Evolutionary conservation across 1,284 basidiomycete genomes (phyloP).

Genomic region (Sanghuangporus sanghuang): DNA sequence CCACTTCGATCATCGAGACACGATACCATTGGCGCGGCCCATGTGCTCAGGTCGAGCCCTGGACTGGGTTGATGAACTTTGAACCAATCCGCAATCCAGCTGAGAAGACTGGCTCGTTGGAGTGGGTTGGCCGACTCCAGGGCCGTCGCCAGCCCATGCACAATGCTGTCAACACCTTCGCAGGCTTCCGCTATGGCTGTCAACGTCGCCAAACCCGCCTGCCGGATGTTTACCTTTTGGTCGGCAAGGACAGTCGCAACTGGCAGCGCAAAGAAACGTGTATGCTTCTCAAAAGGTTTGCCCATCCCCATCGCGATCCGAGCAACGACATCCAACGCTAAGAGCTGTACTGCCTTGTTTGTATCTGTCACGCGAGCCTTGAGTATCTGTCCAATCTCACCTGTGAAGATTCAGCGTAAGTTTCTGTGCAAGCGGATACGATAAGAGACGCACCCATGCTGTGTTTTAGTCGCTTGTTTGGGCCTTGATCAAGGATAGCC

Average conservation of each 20-base stretch:
- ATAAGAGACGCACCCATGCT: conserved; percentile 61
- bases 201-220: conserved; percentile 74
- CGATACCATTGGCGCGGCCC: conserved; percentile 67
- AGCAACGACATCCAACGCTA: conserved; percentile 87
- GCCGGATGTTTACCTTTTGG: conserved; percentile 86
- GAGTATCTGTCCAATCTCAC: conserved; percentile 86
- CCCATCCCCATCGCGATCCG: conserved; percentile 94
- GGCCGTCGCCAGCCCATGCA: conserved; percentile 71
- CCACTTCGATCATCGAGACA: conserved; percentile 90
- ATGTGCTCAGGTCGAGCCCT: conserved; percentile 69
- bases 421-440: conserved; percentile 3
- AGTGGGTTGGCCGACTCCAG: conserved; percentile 88
- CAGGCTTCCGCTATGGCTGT: conserved; percentile 83
- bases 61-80: conserved; percentile 54
- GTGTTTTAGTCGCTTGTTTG: conserved; percentile 90
- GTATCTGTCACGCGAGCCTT: conserved; percentile 89
- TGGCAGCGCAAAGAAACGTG: conserved; percentile 71
- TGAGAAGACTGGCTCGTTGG: conserved; percentile 79
- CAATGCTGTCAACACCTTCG: conserved; percentile 80
- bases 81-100: conserved; percentile 83
- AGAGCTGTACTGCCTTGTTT: conserved; percentile 89
- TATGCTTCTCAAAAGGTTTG: conserved; percentile 89
- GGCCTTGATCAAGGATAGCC: conserved; percentile 80
- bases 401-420: conserved; percentile 33
- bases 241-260: conserved; percentile 87